Evolutionary conservation across 2,329 filamentous ascomycete species (phyloP), one percentile per base, ranked within the genome.

Genomic region (Aspergillus latus): DNA sequence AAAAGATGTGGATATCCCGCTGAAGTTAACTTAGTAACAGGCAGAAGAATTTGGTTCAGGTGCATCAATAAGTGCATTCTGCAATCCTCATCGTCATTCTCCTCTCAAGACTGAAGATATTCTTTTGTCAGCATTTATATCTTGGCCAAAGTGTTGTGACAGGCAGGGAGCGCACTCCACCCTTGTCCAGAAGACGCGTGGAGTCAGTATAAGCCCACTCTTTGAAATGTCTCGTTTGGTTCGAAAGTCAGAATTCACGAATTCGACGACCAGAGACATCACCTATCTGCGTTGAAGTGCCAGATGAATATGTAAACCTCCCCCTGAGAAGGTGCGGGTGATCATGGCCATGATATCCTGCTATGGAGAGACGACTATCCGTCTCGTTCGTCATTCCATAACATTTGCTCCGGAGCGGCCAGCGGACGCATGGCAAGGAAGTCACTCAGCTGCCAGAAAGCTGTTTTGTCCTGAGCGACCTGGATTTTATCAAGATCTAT

Each of bases 301-400:
- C 50, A 15, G 42, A 54, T 40, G 16, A 2, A 44, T 58, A 58
- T 8, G 42, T 32, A 16, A 55, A 30, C 8, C 13, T 47, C 26
- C 56, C 48, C 1, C 21, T 39, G 10, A 58, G 47, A n/a, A 10
- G 21, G 15, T 21, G 2, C 5, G n/a, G 21, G 29, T 42, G 11
- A 2, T 15, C 5, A 9, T 10, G 2, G 11, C 42, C 7, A 13
- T 16, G 16, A 8, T 45, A 58, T 9, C 40, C 37, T 0, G 46
- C 15, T 10, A 54, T 21, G 15, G 47, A 54, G 3, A 40, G 15
- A n/a, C 54, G n/a, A 2, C 5, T 42, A 21, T 58, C 30, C 16
- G 40, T 30, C 15, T 34, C 11, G 42, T 28, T 43, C 3, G 3
- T 4, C 46, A 2, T 42, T 42, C 32, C 45, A 54, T n/a, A 54